Percentiles rank a stretch among this genome's conserved stretches.
Evolutionary conservation across 805 yeast genomes (phyloP).

Genomic region (Candida rishiriensis): DNA sequence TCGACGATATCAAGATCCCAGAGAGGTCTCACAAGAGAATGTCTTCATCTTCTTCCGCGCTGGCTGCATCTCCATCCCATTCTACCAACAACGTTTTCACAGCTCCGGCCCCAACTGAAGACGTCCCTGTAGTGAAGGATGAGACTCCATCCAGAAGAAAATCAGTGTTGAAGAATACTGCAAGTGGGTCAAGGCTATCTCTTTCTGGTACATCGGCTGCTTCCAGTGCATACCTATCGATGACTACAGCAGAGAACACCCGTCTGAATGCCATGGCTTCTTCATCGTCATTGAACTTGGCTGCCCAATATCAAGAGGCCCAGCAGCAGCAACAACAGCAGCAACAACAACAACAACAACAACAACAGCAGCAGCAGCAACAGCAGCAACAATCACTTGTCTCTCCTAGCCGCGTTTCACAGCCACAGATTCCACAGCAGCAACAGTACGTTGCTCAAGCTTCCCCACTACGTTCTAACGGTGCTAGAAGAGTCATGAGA

Average conservation of each 20-base stretch:
- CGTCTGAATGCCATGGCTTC: conserved; percentile 60
- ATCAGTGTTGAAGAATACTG: conserved; percentile 44
- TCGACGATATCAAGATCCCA: conserved; percentile 25
- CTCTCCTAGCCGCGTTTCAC: conserved; percentile 1
- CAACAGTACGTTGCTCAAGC: conserved; percentile 4
- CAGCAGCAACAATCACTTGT: not conserved
- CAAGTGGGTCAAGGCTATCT: conserved; percentile 14
- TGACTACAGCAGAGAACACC: conserved; percentile 77
- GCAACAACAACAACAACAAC: conserved; percentile 9
- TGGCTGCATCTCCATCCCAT: conserved; percentile 1
- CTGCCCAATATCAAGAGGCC: conserved; percentile 8
- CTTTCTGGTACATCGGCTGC: conserved; percentile 38
- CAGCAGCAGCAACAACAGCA: conserved; percentile 5
- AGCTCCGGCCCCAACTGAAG: not conserved
- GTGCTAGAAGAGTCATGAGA: conserved; percentile 21
- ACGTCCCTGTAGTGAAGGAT: not conserved
- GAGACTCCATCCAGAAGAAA: conserved; percentile 26
- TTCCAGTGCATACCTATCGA: conserved; percentile 57
- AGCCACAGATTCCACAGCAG: conserved; percentile 21
- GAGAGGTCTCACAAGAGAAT: conserved; percentile 29
- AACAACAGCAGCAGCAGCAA: conserved; percentile 5
- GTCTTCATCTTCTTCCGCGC: conserved; percentile 6
- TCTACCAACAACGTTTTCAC: not conserved
- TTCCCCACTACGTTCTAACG: conserved; percentile 8
- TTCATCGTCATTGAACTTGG: conserved; percentile 32